A percentile compares a stretch with the other conserved stretches of the same genome.
phyloP scores from a whole-genome alignment of 2,329 filamentous ascomycete genomes.

The Trichophyton verrucosum region DNA sequence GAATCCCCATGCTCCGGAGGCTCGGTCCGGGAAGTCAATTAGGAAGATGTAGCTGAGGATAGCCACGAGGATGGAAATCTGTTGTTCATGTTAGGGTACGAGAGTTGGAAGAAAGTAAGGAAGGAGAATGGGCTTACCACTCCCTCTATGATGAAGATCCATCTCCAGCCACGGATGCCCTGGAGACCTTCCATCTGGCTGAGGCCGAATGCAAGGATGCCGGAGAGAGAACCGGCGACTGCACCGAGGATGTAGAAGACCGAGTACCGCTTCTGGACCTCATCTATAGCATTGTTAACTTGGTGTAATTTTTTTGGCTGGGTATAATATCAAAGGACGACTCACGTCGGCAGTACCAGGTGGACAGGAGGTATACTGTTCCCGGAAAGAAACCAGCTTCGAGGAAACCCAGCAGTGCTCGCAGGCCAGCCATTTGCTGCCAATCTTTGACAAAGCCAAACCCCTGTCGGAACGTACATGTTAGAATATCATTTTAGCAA shows the following conservation, averaged over 20 bases:
- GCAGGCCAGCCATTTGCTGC: slow-evolving; percentile 17
- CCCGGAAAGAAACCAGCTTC: slow-evolving; percentile 58
- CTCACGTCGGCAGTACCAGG: slow-evolving; percentile 49
- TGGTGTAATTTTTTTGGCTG: no score
- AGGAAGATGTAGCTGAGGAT: slow-evolving; percentile 24
- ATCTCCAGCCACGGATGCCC: slow-evolving; percentile 38
- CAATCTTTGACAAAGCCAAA: slow-evolving; percentile 21
- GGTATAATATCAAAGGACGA: neutral
- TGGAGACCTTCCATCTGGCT: slow-evolving; percentile 33
- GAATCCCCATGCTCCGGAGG: slow-evolving; percentile 24
- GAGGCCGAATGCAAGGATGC: slow-evolving; percentile 35
- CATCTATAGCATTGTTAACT: slow-evolving; percentile 11
- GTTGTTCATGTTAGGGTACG: slow-evolving; percentile 5
- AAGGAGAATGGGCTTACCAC: slow-evolving; percentile 9
- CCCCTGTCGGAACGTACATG: slow-evolving; percentile 5
- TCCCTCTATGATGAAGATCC: slow-evolving; percentile 46
- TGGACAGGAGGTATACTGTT: slow-evolving; percentile 59
- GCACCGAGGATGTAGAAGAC: slow-evolving; percentile 41
- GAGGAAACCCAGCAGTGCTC: slow-evolving; percentile 46
- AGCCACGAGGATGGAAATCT: slow-evolving; percentile 18
- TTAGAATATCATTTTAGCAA: neutral
- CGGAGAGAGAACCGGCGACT: slow-evolving; percentile 37
- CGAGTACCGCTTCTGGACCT: slow-evolving; percentile 30
- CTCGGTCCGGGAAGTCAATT: slow-evolving; percentile 27
- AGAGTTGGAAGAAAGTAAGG: neutral